Percentiles rank a stretch among this genome's conserved stretches.
These are phyloP conservation scores for Sugiyamaella sp. DNA, from an alignment of 1,139 yeast species.

Conservation along the genomic window DNA sequence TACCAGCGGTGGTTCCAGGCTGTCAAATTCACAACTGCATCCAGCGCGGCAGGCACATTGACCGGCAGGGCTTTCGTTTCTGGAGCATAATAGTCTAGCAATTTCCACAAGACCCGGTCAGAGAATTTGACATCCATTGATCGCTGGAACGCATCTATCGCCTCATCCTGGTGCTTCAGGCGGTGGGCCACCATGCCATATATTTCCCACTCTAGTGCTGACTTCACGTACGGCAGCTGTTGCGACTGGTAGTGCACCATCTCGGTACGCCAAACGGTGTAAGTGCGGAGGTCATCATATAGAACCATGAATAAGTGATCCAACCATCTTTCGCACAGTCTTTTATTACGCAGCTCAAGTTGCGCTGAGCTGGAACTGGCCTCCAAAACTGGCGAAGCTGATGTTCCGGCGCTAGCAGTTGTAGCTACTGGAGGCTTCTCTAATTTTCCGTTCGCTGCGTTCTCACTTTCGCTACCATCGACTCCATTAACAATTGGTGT, in stretches of 20 bases:
- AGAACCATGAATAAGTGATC: slow-evolving; percentile 84
- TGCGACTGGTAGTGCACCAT: slow-evolving; percentile 76
- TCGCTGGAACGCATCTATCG: slow-evolving; percentile 76
- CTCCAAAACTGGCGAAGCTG: slow-evolving; percentile 1
- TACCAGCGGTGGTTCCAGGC: slow-evolving; percentile 99
- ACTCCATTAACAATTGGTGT: not conserved
- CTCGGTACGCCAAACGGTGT: slow-evolving; percentile 92
- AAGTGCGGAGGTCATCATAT: slow-evolving; percentile 85
- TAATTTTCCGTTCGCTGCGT: slow-evolving; percentile 18
- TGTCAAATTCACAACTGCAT: slow-evolving; percentile 69
- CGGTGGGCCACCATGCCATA: slow-evolving; percentile 81
- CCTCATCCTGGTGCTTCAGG: slow-evolving; percentile 77
- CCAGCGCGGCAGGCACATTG: slow-evolving; percentile 55
- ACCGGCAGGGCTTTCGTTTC: slow-evolving; percentile 29
- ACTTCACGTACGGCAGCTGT: slow-evolving; percentile 72
- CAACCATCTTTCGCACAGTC: slow-evolving; percentile 94
- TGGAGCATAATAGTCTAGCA: slow-evolving; percentile 62
- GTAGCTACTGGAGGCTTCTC: slow-evolving; percentile 26
- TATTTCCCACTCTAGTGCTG: slow-evolving; percentile 92
- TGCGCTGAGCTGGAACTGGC: slow-evolving; percentile 1
- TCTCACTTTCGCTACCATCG: not conserved
- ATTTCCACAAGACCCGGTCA: slow-evolving; percentile 74
- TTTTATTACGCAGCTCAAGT: slow-evolving; percentile 57
- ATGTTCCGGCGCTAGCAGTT: slow-evolving; percentile 16
- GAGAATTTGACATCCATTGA: slow-evolving; percentile 79